Percentiles rank a stretch among this genome's conserved stretches.
phyloP scores from a whole-genome alignment of 1,284 basidiomycete species.

The Malassezia obtusa region DNA sequence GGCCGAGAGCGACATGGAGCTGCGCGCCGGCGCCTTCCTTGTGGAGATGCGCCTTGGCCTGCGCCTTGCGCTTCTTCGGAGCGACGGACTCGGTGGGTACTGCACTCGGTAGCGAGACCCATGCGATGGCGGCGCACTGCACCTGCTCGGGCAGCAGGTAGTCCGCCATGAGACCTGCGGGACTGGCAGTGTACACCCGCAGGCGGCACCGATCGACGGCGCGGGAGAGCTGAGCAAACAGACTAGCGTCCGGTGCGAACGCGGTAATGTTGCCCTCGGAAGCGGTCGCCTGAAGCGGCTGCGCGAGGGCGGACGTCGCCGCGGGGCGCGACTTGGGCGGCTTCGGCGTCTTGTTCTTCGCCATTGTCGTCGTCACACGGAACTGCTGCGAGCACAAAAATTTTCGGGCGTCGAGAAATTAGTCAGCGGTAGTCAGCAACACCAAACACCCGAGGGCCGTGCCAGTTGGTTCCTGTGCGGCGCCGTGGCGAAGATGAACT shows the following conservation, averaged over 20 bases:
- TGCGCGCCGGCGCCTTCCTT: conserved; percentile 1
- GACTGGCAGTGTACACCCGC: conserved; percentile 57
- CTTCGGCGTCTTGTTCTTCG: conserved; percentile 32
- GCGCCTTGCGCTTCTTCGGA: conserved; percentile 26
- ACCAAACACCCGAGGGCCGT: conserved; percentile 1
- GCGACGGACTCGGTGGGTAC: conserved; percentile 13
- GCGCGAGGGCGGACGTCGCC: conserved; percentile 56
- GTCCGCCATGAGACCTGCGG: conserved; percentile 55
- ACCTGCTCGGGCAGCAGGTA: conserved; percentile 22
- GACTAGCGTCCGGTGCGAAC: conserved; percentile 57
- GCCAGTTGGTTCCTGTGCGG: background rate
- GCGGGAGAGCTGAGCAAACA: conserved; percentile 61
- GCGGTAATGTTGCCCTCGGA: conserved; percentile 53
- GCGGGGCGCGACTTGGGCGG: conserved; percentile 30
- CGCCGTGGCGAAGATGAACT: conserved; percentile 31
- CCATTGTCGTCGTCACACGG: conserved; percentile 18
- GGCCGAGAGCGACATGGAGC: conserved; percentile 32
- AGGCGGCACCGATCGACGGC: conserved; percentile 65
- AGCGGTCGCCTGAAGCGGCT: conserved; percentile 52
- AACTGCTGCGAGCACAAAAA: background rate
- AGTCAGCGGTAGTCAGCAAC: background rate
- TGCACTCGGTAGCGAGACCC: conserved; percentile 1
- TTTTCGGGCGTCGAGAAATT: background rate
- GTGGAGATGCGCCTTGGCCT: conserved; percentile 14
- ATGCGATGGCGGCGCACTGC: conserved; percentile 1